Evolutionary conservation across 1,284 basidiomycete genomes (phyloP).

Genomic region (Entoloma clypeatum): DNA sequence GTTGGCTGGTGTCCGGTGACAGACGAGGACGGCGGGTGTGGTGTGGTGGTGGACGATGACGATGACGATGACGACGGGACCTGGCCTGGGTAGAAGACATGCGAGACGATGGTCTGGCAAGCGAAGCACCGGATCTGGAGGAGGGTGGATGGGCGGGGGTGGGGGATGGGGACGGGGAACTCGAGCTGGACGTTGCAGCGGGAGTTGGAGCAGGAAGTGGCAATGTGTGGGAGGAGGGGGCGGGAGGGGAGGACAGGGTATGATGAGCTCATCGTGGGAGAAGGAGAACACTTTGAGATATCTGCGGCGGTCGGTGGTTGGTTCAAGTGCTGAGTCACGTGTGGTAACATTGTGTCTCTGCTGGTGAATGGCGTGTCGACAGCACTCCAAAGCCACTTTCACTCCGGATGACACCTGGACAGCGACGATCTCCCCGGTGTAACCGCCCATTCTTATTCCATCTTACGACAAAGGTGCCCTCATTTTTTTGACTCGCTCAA

Average conservation of each 20-base stretch:
- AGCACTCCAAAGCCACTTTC: constrained; percentile 12
- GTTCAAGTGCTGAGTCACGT: constrained; percentile 11
- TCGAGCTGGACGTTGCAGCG: constrained; percentile 65
- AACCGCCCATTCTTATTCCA: too few species aligned
- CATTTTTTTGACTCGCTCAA: too few species aligned
- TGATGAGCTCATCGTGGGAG: constrained; percentile 18
- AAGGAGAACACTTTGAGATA: too few species aligned
- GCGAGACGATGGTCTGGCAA: constrained; percentile 56
- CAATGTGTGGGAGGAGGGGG: constrained; percentile 59
- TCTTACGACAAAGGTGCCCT: too few species aligned
- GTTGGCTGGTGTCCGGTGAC: constrained; percentile 19
- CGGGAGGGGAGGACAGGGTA: constrained; percentile 51
- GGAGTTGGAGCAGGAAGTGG: constrained; percentile 60
- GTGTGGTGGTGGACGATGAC: constrained; percentile 17
- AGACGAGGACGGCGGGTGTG: constrained; percentile 1
- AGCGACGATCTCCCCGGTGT: too few species aligned
- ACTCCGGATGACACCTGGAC: not conserved
- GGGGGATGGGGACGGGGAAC: constrained; percentile 68
- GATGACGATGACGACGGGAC: constrained; percentile 41
- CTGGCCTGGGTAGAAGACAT: constrained; percentile 63
- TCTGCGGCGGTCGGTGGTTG: not conserved
- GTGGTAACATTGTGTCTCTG: constrained; percentile 1
- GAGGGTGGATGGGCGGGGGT: constrained; percentile 58
- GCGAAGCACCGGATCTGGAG: constrained; percentile 70
- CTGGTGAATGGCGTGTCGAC: constrained; percentile 1